phyloP scores from a whole-genome alignment of 176 grass and related monocot species.

The Rhynchospora tenuis region DNA sequence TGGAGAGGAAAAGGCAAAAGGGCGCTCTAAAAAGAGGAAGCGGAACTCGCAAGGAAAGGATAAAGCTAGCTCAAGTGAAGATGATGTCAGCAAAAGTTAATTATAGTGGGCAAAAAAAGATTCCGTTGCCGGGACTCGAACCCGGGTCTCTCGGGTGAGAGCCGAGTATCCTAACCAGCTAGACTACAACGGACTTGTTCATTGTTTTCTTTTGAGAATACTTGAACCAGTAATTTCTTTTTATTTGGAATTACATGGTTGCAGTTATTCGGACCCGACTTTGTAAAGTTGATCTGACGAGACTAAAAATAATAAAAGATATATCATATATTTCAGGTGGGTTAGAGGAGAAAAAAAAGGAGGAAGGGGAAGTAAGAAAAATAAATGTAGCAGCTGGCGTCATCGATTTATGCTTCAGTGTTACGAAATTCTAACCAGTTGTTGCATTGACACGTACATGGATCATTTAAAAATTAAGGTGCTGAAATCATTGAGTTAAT shows the following conservation, averaged over 20 bases:
- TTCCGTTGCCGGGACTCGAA: slow-evolving; percentile 76
- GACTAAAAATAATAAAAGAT: neutral
- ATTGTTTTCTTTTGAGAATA: neutral
- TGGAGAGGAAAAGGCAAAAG: slow-evolving; percentile 13
- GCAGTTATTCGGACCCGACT: neutral
- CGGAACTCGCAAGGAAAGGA: slow-evolving; percentile 2
- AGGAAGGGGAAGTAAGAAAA: neutral
- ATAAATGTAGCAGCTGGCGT: neutral
- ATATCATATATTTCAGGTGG: neutral
- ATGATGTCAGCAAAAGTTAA: neutral
- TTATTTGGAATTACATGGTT: neutral
- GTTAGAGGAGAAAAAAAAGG: neutral
- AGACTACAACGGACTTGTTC: slow-evolving; percentile 61
- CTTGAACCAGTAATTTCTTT: neutral
- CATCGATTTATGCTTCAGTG: slow-evolving; percentile 1
- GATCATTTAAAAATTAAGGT: neutral
- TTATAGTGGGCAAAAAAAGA: neutral
- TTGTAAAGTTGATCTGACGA: neutral
- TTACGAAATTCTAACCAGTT: neutral
- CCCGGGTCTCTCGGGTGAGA: slow-evolving; percentile 82
- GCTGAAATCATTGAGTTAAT: neutral
- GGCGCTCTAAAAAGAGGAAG: slow-evolving; percentile 14
- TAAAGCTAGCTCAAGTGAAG: neutral
- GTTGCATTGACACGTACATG: neutral
- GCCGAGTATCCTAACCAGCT: slow-evolving; percentile 95